Evolutionary conservation across 1,284 basidiomycete genomes (phyloP), one percentile per base, ranked within the genome.

Genomic region (Entoloma clypeatum): DNA sequence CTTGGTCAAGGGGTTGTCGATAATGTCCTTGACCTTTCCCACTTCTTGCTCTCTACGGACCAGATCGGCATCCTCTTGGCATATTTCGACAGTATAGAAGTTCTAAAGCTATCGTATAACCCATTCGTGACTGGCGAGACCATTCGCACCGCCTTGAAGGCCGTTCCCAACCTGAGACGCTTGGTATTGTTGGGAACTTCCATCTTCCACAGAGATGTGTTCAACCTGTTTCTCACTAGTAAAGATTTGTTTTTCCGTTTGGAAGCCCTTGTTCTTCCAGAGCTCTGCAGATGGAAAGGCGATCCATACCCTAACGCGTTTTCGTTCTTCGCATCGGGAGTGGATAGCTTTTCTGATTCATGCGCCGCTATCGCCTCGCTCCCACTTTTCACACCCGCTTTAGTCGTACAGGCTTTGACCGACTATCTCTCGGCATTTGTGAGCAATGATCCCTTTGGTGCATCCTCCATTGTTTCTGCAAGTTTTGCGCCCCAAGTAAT

Each of bases 341-440:
- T n/a, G n/a, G n/a, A n/a, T n/a, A 22, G 3, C 28, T 2, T 5
- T 4, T 9, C 3, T 2, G 10, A 3, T n/a, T 18, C 18, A 7
- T 22, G 24, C 14, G 11, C 30, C n/a, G 35, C 23, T 13, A 23
- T 18, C n/a, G 39, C 39, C 3, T 33, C 42, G 2, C 17, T 50
- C 13, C 39, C 45, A 3, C 48, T 43, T 39, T 43, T 50, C 30
- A 47, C 41, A 2, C 42, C 45, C 6, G 24, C 41, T 17, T 25
- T 49, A 10, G 5, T 49, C 16, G 41, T 49, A 11, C 35, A 49
- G 13, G 41, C 44, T n/a, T 19, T 47, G 14, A 28, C 22, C 8
- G 39, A 44, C 10, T 36, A 40, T 27, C 21, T 49, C 19, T 7
- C 25, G 6, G 26, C 16, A 9, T 34, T 41, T 10, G 13, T 26